Evolutionary conservation across 1,284 basidiomycete species (phyloP).

Genomic region (Cutaneotrichosporon mucoides): DNA sequence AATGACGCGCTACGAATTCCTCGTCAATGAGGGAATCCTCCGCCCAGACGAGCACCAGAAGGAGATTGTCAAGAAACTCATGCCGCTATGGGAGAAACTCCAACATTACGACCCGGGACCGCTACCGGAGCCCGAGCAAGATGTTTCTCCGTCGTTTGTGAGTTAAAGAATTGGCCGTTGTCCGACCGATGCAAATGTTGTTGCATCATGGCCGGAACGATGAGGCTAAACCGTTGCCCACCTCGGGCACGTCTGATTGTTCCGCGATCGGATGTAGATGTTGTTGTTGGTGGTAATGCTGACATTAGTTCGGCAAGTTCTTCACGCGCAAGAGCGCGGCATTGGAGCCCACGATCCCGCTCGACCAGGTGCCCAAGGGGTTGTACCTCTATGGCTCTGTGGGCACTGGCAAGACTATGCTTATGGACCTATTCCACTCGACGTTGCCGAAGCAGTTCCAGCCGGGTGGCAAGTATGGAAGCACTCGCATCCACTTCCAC

Average conservation of each 20-base stretch:
- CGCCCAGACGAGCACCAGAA: constrained; percentile 78
- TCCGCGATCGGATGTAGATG: no score
- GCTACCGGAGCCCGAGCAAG: constrained; percentile 53
- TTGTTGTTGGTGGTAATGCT: neutral
- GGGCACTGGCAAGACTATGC: constrained; percentile 92
- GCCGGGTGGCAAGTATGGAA: constrained; percentile 47
- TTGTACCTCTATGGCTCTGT: constrained; percentile 97
- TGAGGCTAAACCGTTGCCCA: no score
- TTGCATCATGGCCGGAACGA: no score
- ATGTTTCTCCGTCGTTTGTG: constrained; percentile 29
- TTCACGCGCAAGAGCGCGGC: constrained; percentile 52
- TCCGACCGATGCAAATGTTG: no score
- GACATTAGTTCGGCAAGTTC: constrained; percentile 59
- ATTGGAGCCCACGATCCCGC: constrained; percentile 44
- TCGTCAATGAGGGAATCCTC: constrained; percentile 68
- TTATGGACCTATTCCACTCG: constrained; percentile 99
- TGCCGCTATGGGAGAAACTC: constrained; percentile 72
- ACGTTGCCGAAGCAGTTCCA: constrained; percentile 72
- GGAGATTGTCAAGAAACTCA: constrained; percentile 73
- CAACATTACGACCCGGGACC: constrained; percentile 66
- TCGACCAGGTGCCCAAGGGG: constrained; percentile 67
- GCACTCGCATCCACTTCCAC: constrained; percentile 91
- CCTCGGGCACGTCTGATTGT: no score
- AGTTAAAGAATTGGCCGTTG: constrained; percentile 5
- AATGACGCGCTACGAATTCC: constrained; percentile 63